Base-by-base conservation (phyloP, 192 early-diverging fungal genomes). In the Podila epigama region DNA sequence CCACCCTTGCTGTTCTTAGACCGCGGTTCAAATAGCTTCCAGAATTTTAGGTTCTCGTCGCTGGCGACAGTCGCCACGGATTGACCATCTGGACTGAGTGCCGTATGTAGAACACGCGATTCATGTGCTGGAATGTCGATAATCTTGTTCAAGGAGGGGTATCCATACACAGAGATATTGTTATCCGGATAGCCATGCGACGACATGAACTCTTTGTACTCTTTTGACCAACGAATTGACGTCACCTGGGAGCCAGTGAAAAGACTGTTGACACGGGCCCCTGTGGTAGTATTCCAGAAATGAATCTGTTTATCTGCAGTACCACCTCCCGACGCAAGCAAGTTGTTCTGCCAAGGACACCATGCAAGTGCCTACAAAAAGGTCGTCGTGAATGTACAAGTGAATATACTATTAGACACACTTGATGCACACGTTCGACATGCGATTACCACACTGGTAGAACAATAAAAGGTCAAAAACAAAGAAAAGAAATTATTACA, bases 31-130 rank as follows among this genome's bases (percentile, higher is more conserved):
- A 96, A 98, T 34, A 97, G 78, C 59, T 87, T 91, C 97, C 97
- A 99, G 80, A 99, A 97, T 68, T 97, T 93, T 53, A 99, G 79
- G 34, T 93, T 97, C 61, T 97, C 94, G 79, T 99, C 97, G 52
- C 93, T 92, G 18, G 97, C 91, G 1, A 94, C 92, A 4, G 95
- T 98, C 7, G 97, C 96, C 15, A 99, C 86, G 5, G 90, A 88
- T 68, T 97, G 92, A 6, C 94, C 95, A 71, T 97, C 96, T 7
- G 96, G 96, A 34, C 93, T 94, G 52, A 95, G 79, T 4, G 97
- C 89, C 18, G 96, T 88, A 65, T 98, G 97, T 13, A 99, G 79
- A 3, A 99, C 92, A 16, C 97, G 90, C 6, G 86, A 87, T 9
- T 93, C 91, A 67, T 98, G 97, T 0, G 92, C 96, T 7, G 91